Evolutionary conservation across 257 asterid species (phyloP).

Genomic region (Lavandula angustifolia): DNA sequence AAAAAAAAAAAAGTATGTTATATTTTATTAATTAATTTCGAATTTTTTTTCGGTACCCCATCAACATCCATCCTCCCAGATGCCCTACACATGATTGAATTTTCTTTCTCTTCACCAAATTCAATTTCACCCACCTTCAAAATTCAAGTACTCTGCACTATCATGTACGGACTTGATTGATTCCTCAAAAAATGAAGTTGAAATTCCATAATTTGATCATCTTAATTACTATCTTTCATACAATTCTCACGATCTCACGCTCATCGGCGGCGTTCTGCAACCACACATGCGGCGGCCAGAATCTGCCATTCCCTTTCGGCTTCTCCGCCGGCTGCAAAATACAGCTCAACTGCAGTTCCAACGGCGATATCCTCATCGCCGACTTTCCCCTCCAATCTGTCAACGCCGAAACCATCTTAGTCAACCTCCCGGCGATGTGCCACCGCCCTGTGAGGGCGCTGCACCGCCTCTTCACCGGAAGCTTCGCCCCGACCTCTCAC

Average conservation of each 20-base stretch:
- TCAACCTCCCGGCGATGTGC: conserved; percentile 58
- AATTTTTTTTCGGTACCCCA: not conserved
- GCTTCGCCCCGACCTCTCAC: conserved; percentile 68
- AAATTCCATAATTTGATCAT: conserved; percentile 4
- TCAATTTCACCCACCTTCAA: not conserved
- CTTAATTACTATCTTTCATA: not conserved
- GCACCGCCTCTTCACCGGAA: conserved; percentile 45
- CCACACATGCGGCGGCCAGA: conserved; percentile 51
- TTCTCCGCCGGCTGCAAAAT: conserved; percentile 68
- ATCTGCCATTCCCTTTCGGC: conserved; percentile 68
- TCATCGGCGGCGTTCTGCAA: conserved; percentile 41
- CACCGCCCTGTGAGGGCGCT: conserved; percentile 53
- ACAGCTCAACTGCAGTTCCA: conserved; percentile 58
- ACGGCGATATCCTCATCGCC: conserved; percentile 44
- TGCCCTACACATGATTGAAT: not conserved
- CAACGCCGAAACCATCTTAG: conserved; percentile 36
- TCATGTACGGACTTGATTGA: not conserved
- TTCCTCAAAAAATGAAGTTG: conserved; percentile 31
- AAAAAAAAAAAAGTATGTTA: no score
- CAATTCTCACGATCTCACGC: conserved; percentile 22
- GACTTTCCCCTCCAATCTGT: conserved; percentile 51
- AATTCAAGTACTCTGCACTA: no score
- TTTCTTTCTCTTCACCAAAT: not conserved
- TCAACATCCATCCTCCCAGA: conserved; percentile 15
- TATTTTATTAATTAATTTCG: no score